Conservation (phyloP, 257 asterid genomes). For the Jacaranda copaia region DNA sequence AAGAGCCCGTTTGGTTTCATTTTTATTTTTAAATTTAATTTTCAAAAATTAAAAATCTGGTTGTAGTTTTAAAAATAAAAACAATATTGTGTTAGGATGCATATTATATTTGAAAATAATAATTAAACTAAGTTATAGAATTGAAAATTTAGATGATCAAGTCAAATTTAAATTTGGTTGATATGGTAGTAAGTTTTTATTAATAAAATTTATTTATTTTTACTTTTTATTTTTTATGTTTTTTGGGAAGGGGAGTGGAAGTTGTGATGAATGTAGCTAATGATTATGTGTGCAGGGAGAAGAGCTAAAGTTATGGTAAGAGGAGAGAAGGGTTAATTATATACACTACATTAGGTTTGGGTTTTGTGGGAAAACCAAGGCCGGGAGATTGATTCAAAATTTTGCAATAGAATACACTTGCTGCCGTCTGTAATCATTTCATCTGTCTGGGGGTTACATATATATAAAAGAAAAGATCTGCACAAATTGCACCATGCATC, state of each 20-base stretch:
- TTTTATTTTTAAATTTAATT: too few relatives aligned
- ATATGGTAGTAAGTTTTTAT: too few relatives aligned
- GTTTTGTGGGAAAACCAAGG: constrained; percentile 41
- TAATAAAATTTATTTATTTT: background rate
- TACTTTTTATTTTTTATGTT: background rate
- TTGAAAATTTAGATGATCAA: too few relatives aligned
- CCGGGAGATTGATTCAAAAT: constrained; percentile 9
- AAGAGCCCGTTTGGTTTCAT: too few relatives aligned
- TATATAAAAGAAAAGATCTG: constrained; percentile 15
- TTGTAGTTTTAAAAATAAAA: too few relatives aligned
- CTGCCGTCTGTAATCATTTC: constrained; percentile 55
- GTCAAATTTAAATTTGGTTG: too few relatives aligned
- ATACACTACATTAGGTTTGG: constrained; percentile 29
- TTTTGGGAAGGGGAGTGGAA: too few relatives aligned
- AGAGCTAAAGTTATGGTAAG: constrained; percentile 32
- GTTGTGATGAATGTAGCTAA: background rate
- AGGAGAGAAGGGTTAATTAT: constrained; percentile 37
- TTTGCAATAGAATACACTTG: constrained; percentile 3
- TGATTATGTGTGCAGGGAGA: constrained; percentile 39
- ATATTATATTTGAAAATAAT: too few relatives aligned
- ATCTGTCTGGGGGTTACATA: too few relatives aligned
- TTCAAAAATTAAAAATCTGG: too few relatives aligned
- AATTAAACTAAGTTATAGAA: too few relatives aligned
- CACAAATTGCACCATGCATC: constrained; percentile 50
- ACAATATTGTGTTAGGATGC: too few relatives aligned